These are phyloP conservation scores for Salicornia ramosissima DNA, from an alignment of 148 eudicot genomes.

Conservation along the genomic window DNA sequence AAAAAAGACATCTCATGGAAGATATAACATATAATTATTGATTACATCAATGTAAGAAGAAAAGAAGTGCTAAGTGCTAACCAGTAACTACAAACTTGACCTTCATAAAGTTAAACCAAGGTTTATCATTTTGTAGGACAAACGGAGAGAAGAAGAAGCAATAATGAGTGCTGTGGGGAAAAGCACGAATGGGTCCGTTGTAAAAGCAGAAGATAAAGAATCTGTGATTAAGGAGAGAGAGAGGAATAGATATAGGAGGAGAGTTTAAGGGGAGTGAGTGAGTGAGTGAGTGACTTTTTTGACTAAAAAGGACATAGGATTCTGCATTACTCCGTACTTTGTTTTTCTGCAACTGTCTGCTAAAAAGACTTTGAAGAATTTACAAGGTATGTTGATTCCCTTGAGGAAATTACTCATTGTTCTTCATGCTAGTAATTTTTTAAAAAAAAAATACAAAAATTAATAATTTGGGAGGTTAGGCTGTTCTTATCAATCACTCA, in stretches of 20 bases:
- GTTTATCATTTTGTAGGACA: conserved; percentile 14
- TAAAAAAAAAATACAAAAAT: too few species aligned
- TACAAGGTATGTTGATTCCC: background rate
- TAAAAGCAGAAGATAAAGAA: conserved; percentile 18
- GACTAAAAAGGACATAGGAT: conserved; percentile 12
- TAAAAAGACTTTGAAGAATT: background rate
- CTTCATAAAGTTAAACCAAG: background rate
- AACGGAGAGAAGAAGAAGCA: conserved; percentile 6
- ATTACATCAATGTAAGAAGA: background rate
- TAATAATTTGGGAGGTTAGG: too few species aligned
- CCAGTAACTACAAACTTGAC: background rate
- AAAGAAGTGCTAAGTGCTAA: background rate
- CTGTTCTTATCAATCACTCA: too few species aligned
- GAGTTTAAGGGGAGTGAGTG: too few species aligned
- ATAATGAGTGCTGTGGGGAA: conserved; percentile 18
- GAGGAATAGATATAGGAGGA: too few species aligned
- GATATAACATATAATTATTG: background rate
- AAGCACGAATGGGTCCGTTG: conserved; percentile 20
- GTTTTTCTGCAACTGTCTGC: conserved; percentile 1
- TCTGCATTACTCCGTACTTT: background rate
- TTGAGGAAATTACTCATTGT: too few species aligned
- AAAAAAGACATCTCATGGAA: background rate
- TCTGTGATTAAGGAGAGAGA: conserved; percentile 14
- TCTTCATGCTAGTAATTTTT: too few species aligned
- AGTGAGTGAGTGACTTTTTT: conserved; percentile 15